Evolutionary conservation across 2,329 filamentous ascomycete species (phyloP).

Genomic region (Trichoderma atroviride): DNA sequence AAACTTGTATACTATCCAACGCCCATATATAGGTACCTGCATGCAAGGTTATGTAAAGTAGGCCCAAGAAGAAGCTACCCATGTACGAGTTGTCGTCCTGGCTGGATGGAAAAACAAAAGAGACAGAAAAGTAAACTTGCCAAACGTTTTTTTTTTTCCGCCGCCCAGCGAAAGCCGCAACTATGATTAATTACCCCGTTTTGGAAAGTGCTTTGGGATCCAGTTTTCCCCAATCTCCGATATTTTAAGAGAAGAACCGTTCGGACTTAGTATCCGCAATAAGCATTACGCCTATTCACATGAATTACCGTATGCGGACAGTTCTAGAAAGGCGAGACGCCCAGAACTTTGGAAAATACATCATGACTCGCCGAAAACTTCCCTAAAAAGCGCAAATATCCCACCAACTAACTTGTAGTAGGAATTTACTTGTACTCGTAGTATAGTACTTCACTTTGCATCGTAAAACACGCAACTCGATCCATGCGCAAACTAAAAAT

Average conservation of each 20-base stretch:
- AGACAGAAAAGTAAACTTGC: neutral
- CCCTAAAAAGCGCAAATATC: neutral
- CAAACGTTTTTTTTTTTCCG: too few relatives aligned
- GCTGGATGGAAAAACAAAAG: neutral
- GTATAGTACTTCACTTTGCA: too few relatives aligned
- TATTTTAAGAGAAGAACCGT: neutral
- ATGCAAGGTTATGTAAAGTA: neutral
- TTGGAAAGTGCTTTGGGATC: constrained; percentile 6
- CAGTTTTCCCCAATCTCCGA: neutral
- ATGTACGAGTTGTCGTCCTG: neutral
- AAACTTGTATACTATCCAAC: neutral
- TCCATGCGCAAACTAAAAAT: too few relatives aligned
- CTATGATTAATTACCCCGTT: neutral
- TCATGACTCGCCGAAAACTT: neutral
- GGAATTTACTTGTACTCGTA: too few relatives aligned
- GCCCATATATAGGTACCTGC: neutral
- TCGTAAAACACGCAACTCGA: neutral
- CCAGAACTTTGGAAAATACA: neutral
- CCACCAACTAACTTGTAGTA: too few relatives aligned
- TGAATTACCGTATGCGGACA: neutral
- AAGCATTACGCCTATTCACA: neutral
- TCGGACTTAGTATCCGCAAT: neutral
- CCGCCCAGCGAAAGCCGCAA: neutral
- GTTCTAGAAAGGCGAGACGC: neutral
- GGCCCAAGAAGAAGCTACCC: neutral